phyloP scores from a whole-genome alignment of 805 yeast genomes.

The Vanderwaltozyma verrucispora region DNA sequence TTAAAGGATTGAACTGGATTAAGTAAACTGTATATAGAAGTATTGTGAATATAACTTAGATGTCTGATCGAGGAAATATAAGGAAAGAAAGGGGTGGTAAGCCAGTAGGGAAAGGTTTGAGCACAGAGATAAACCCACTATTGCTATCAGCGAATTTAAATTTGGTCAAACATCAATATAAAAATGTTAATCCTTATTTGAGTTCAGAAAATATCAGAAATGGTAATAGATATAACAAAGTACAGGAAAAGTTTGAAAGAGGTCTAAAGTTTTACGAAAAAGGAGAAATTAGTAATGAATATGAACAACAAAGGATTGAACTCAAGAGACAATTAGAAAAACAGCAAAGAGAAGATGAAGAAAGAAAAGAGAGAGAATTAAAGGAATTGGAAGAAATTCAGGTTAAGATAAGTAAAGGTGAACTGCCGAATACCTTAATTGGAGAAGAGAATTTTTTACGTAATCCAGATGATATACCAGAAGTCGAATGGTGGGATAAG shows the following conservation, averaged over 20 bases:
- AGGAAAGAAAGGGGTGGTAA: background rate
- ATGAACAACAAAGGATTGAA: conserved; percentile 10
- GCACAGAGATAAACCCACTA: conserved; percentile 24
- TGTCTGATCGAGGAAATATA: background rate
- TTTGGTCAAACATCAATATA: conserved; percentile 15
- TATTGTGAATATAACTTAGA: no score
- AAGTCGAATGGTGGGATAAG: conserved; percentile 85
- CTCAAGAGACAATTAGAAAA: conserved; percentile 1
- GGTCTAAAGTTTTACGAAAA: conserved; percentile 37
- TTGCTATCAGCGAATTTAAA: conserved; percentile 22
- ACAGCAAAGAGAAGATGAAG: conserved; percentile 2
- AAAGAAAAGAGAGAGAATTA: conserved; percentile 2
- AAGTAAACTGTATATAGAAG: no score
- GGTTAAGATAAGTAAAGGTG: conserved; percentile 35
- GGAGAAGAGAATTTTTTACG: conserved; percentile 47
- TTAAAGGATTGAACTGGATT: no score
- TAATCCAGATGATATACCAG: conserved; percentile 39
- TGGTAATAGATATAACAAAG: conserved; percentile 2
- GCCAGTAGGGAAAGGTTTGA: conserved; percentile 13
- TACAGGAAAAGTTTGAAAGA: conserved; percentile 8
- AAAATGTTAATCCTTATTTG: conserved; percentile 24
- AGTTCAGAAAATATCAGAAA: conserved; percentile 1
- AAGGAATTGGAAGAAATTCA: conserved; percentile 28
- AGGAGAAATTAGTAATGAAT: conserved; percentile 35
- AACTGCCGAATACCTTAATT: conserved; percentile 36